phyloP scores from a whole-genome alignment of 1,139 yeast genomes.

The Hemisphaericaspora xylanilytica region DNA sequence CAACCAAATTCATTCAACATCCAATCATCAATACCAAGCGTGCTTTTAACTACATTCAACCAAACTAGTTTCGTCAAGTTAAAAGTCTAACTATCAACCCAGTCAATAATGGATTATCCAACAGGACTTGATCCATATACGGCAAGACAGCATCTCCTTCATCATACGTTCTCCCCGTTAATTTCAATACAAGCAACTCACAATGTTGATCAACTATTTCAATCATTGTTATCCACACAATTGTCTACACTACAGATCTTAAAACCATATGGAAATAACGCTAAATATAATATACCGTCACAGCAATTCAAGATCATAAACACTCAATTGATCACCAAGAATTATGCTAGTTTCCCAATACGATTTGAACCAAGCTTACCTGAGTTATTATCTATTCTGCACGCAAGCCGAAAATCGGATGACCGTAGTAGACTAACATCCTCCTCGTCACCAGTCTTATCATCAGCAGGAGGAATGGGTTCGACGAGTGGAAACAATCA shows the following conservation, averaged over 20 bases:
- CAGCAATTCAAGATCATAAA: slow-evolving; percentile 41
- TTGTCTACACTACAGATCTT: slow-evolving; percentile 35
- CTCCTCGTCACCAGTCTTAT: slow-evolving; percentile 7
- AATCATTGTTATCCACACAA: slow-evolving; percentile 31
- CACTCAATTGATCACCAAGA: slow-evolving; percentile 42
- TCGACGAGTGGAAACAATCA: background rate
- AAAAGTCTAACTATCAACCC: background rate
- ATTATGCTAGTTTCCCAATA: slow-evolving; percentile 44
- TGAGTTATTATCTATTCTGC: slow-evolving; percentile 36
- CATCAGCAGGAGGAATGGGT: slow-evolving; percentile 6
- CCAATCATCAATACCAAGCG: background rate
- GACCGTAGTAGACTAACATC: slow-evolving; percentile 5
- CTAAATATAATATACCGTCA: slow-evolving; percentile 38
- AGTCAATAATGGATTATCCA: slow-evolving; percentile 28
- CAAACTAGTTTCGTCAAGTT: background rate
- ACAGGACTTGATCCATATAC: slow-evolving; percentile 41
- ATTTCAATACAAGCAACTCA: slow-evolving; percentile 54
- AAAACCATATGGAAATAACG: slow-evolving; percentile 47
- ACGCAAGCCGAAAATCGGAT: slow-evolving; percentile 16
- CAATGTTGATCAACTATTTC: slow-evolving; percentile 49
- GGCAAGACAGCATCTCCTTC: slow-evolving; percentile 44
- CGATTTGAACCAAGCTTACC: slow-evolving; percentile 44
- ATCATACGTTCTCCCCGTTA: slow-evolving; percentile 57
- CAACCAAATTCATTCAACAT: too few relatives aligned
- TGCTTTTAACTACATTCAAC: too few relatives aligned